These are phyloP conservation scores for Tuctoria greenei DNA, from an alignment of 176 grass and related monocot species.

Conservation along the genomic window DNA sequence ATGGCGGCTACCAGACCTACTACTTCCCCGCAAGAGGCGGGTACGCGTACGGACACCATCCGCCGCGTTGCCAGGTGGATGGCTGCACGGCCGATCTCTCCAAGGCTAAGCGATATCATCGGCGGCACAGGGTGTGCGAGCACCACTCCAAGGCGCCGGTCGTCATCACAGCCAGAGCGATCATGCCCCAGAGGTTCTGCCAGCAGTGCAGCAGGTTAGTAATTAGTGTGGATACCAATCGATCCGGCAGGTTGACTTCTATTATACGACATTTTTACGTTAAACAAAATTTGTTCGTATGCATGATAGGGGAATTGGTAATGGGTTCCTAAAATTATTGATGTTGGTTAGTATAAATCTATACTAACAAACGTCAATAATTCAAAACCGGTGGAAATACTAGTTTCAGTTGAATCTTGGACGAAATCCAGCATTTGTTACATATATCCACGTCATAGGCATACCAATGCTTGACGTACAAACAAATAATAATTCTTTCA, in stretches of 20 bases:
- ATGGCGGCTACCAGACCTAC: constrained; percentile 46
- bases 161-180: constrained; percentile 55
- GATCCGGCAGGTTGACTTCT: not conserved
- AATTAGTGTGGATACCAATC: not conserved
- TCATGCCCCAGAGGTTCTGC: constrained; percentile 72
- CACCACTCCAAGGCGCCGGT: constrained; percentile 68
- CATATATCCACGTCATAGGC: too few species aligned
- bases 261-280: not conserved
- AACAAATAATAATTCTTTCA: constrained; percentile 9
- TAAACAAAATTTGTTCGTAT: not conserved
- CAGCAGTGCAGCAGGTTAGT: constrained; percentile 88
- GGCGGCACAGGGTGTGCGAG: constrained; percentile 81
- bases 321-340: not conserved
- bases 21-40: constrained; percentile 47
- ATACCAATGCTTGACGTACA: not conserved
- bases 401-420: not conserved
- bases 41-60: constrained; percentile 53
- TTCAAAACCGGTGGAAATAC: too few species aligned
- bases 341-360: too few species aligned
- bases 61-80: constrained; percentile 65
- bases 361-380: too few species aligned
- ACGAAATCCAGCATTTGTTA: too few species aligned
- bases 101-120: constrained; percentile 67
- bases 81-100: constrained; percentile 78
- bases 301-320: not conserved